Evolutionary conservation across 139 green algal genomes (phyloP).

Genomic region (Chlorella sp.): DNA sequence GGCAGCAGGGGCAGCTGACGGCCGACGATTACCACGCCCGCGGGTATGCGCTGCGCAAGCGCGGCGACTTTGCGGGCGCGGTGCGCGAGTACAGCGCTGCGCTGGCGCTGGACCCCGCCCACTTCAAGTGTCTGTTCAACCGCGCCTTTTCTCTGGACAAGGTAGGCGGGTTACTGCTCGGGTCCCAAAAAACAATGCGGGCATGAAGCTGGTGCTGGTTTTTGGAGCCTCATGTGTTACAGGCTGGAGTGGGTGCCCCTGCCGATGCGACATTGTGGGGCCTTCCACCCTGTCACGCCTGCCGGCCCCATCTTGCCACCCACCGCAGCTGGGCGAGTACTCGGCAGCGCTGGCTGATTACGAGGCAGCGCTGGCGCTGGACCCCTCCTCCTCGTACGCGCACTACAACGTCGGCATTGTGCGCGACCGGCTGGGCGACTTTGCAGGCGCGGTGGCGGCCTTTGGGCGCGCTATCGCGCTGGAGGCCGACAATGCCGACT

Average conservation of each 20-base stretch:
- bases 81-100: conserved; percentile 76
- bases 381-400: conserved; percentile 71
- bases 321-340: not conserved
- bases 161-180: conserved; percentile 39
- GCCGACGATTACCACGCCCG: conserved; percentile 66
- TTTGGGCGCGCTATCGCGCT: conserved; percentile 78
- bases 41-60: conserved; percentile 72
- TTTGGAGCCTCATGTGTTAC: not conserved
- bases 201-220: not conserved
- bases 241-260: not conserved
- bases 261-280: not conserved
- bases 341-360: conserved; percentile 71
- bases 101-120: conserved; percentile 60
- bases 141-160: conserved; percentile 86
- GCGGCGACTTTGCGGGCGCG: conserved; percentile 67
- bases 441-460: conserved; percentile 65
- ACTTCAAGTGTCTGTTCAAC: conserved; percentile 92
- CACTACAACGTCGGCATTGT: conserved; percentile 91
- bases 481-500: conserved; percentile 80
- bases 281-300: not conserved
- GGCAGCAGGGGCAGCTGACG: conserved; percentile 2
- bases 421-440: conserved; percentile 66
- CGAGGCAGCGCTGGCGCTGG: conserved; percentile 60
- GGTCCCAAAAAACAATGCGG: too few species aligned
- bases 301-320: not conserved